A percentile compares a stretch with the other conserved stretches of the same genome.
phyloP scores from a whole-genome alignment of 2,329 filamentous ascomycete species.

The Lachnellula suecica region DNA sequence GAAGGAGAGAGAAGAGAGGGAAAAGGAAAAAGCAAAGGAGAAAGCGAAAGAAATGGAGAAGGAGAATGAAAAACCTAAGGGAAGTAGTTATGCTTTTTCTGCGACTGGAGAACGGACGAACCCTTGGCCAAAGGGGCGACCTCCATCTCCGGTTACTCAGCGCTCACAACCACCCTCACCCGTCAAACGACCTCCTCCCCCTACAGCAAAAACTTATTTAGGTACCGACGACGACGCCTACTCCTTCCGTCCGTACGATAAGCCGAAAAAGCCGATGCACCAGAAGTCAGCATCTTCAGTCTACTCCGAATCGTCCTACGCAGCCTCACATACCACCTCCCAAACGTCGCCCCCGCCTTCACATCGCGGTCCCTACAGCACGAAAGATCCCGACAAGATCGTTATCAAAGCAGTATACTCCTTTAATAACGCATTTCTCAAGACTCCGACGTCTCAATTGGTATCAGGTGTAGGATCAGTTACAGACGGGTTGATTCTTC shows the following conservation, averaged over 20 bases:
- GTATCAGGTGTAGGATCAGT: constrained; percentile 81
- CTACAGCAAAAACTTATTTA: constrained; percentile 57
- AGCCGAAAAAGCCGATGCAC: constrained; percentile 54
- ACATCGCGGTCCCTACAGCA: constrained; percentile 75
- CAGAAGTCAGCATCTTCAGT: constrained; percentile 68
- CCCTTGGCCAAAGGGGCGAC: constrained; percentile 66
- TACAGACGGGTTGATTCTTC: constrained; percentile 87
- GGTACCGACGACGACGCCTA: constrained; percentile 62
- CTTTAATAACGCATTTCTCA: constrained; percentile 86
- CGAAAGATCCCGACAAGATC: constrained; percentile 92
- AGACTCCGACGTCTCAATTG: constrained; percentile 87
- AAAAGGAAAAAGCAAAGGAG: constrained; percentile 18
- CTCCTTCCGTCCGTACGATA: constrained; percentile 78
- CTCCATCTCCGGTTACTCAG: constrained; percentile 36
- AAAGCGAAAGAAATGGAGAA: constrained; percentile 18
- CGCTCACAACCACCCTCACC: constrained; percentile 36
- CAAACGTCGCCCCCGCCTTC: constrained; percentile 82
- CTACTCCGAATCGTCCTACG: constrained; percentile 84
- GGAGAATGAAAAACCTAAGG: constrained; percentile 27
- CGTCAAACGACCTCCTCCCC: constrained; percentile 42
- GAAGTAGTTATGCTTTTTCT: constrained; percentile 58
- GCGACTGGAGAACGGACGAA: constrained; percentile 68
- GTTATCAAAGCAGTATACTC: constrained; percentile 90
- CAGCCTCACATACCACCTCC: constrained; percentile 78
- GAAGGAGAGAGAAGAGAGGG: constrained; percentile 35